Conservation (phyloP, 1,284 basidiomycete species). For the Trichosporon sp. region DNA sequence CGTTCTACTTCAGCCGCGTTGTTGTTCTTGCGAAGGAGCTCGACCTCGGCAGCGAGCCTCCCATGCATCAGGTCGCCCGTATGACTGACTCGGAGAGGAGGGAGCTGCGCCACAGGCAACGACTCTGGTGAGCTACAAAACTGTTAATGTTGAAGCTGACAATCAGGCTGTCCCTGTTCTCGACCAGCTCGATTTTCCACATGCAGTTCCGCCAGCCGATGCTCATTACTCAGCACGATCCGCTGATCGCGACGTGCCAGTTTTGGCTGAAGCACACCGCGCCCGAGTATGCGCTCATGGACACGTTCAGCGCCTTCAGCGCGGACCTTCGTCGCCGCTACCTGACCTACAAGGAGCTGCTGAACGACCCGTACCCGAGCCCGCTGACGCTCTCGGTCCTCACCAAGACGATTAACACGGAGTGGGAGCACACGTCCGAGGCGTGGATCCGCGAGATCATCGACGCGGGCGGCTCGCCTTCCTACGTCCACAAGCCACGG, state of each 20-base stretch:
- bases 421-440: conserved; percentile 30
- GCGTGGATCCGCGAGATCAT: conserved; percentile 37
- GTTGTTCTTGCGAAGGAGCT: conserved; percentile 35
- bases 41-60: conserved; percentile 26
- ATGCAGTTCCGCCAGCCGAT: conserved; percentile 41
- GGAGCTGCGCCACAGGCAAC: conserved; percentile 25
- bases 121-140: conserved; percentile 27
- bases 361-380: conserved; percentile 22
- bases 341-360: conserved; percentile 32
- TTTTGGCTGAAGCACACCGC: conserved; percentile 26
- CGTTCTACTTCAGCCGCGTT: conserved; percentile 33
- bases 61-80: conserved; percentile 14
- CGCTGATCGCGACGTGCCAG: conserved; percentile 23
- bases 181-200: conserved; percentile 36
- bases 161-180: conserved; percentile 34
- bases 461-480: conserved; percentile 25
- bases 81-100: conserved; percentile 21
- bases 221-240: conserved; percentile 32
- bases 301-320: conserved; percentile 32
- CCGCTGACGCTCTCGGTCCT: conserved; percentile 29
- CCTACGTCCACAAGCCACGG: conserved; percentile 30
- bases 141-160: background rate
- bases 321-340: conserved; percentile 31
- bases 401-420: conserved; percentile 34
- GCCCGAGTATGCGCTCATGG: conserved; percentile 24